Conservation (phyloP, 176 grass and related monocot species). For the Rhynchospora breviuscula region DNA sequence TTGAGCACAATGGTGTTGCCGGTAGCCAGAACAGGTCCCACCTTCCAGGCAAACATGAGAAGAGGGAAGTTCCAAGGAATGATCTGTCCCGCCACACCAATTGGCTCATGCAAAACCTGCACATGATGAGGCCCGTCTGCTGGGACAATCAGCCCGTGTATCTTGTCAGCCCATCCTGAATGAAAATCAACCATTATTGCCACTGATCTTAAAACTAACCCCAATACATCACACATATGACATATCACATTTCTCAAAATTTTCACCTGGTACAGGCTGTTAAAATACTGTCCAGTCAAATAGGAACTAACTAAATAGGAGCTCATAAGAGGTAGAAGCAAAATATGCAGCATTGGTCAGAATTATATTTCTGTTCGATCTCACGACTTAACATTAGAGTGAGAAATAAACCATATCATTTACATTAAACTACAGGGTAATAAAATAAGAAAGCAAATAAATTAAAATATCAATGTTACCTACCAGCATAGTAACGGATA, state of each 20-base stretch:
- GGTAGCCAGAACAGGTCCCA: slow-evolving; percentile 73
- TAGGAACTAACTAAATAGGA: neutral
- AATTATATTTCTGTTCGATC: neutral
- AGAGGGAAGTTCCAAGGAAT: slow-evolving; percentile 95
- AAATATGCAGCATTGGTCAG: neutral
- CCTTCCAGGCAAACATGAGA: slow-evolving; percentile 90
- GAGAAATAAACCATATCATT: neutral
- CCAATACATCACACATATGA: neutral
- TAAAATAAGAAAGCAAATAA: neutral
- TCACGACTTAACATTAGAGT: neutral
- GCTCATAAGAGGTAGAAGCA: no score
- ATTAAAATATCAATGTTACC: neutral
- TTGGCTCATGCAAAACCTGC: slow-evolving; percentile 80
- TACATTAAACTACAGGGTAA: neutral
- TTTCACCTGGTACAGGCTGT: neutral
- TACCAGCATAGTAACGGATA: slow-evolving; percentile 82
- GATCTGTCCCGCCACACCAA: slow-evolving; percentile 77
- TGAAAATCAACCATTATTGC: neutral
- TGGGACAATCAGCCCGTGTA: slow-evolving; percentile 76
- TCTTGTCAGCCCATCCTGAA: slow-evolving; percentile 82
- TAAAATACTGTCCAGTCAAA: neutral
- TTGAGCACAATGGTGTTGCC: slow-evolving; percentile 88
- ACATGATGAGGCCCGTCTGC: slow-evolving; percentile 62
- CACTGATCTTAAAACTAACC: neutral
- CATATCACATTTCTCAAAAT: neutral